Percentiles rank a stretch among this genome's conserved stretches.
These are phyloP conservation scores for Penicillium macrosclerotiorum DNA, from an alignment of 495 filamentous ascomycete species.

Conservation along the genomic window DNA sequence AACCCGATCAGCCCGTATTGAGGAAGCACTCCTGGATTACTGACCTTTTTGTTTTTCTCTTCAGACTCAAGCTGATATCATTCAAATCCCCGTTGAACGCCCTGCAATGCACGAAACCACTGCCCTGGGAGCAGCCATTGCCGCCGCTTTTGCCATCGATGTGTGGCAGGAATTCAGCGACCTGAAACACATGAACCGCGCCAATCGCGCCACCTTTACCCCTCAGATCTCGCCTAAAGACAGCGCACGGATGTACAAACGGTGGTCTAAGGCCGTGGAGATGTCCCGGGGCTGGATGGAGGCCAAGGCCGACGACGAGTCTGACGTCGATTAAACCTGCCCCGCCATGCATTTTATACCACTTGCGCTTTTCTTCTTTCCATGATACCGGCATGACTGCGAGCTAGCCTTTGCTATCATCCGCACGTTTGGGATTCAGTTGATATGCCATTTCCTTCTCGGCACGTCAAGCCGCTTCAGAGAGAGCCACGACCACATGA, in stretches of 20 bases:
- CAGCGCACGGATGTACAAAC: conserved; percentile 67
- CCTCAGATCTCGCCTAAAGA: conserved; percentile 61
- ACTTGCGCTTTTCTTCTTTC: conserved; percentile 7
- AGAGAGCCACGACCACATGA: conserved; percentile 5
- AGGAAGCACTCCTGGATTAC: too few relatives aligned
- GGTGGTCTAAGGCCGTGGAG: conserved; percentile 84
- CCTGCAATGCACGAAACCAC: conserved; percentile 94
- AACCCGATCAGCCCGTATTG: neutral
- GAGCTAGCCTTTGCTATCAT: conserved; percentile 3
- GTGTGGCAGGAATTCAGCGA: conserved; percentile 82
- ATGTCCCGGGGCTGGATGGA: conserved; percentile 86
- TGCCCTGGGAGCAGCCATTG: conserved; percentile 89
- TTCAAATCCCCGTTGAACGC: conserved; percentile 81
- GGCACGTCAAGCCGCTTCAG: neutral
- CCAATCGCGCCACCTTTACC: conserved; percentile 70
- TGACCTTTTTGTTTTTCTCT: conserved; percentile 4
- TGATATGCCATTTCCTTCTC: conserved; percentile 1
- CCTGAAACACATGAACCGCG: conserved; percentile 73
- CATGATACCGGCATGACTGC: conserved; percentile 9
- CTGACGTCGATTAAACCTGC: conserved; percentile 25
- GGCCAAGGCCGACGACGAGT: conserved; percentile 35
- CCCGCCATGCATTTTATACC: neutral
- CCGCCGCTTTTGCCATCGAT: conserved; percentile 81
- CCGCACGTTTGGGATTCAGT: neutral
- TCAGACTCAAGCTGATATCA: conserved; percentile 88